Evolutionary conservation across 1,284 basidiomycete genomes (phyloP).

Genomic region (Athelia psychrophila): DNA sequence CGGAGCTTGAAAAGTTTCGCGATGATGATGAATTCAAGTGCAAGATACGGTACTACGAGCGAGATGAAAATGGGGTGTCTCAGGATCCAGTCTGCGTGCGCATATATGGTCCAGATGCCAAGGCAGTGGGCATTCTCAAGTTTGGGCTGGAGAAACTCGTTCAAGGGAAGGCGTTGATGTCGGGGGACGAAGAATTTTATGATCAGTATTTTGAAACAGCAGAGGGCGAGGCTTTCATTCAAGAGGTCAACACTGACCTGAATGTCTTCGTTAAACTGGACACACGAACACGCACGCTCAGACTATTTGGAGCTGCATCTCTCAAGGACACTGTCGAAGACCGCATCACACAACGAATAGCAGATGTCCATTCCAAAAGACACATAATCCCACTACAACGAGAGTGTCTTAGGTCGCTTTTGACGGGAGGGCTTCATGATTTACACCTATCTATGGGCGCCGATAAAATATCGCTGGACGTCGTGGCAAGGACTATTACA

Average conservation of each 20-base stretch:
- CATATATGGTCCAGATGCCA: conserved; percentile 32
- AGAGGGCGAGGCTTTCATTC: conserved; percentile 32
- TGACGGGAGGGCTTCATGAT: conserved; percentile 32
- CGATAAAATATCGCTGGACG: conserved; percentile 38
- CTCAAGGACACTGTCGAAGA: conserved; percentile 27
- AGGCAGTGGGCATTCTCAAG: conserved; percentile 32
- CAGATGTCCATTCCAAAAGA: conserved; percentile 23
- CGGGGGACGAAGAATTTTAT: conserved; percentile 36
- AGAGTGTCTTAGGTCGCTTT: conserved; percentile 26
- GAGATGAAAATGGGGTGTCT: conserved; percentile 14
- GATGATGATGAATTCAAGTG: conserved; percentile 19
- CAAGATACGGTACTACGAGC: conserved; percentile 31
- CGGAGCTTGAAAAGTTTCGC: conserved; percentile 27
- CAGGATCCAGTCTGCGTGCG: conserved; percentile 32
- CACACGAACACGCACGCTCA: conserved; percentile 30
- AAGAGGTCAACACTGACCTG: conserved; percentile 28
- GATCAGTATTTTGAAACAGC: conserved; percentile 41
- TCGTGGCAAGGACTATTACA: conserved; percentile 27
- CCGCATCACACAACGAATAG: conserved; percentile 30
- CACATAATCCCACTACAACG: conserved; percentile 33
- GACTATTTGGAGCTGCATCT: conserved; percentile 32
- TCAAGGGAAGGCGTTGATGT: conserved; percentile 32
- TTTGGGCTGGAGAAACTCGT: conserved; percentile 31
- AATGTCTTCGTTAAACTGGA: conserved; percentile 37
- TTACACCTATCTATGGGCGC: conserved; percentile 33